phyloP scores from a whole-genome alignment of 305 asterid genomes.

The Fraxinus velutina region DNA sequence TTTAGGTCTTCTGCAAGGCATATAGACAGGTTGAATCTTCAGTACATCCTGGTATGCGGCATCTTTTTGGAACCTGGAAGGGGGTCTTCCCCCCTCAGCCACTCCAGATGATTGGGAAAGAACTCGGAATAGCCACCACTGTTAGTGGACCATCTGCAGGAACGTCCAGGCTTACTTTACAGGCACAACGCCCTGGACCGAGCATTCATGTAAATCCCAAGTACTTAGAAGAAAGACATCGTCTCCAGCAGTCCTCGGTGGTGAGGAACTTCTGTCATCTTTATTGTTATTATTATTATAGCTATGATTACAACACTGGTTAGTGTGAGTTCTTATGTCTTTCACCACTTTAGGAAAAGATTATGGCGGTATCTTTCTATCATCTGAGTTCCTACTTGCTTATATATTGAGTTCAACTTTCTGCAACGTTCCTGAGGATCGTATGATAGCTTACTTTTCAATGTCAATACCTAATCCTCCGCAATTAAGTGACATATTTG shows the following conservation, averaged over 20 bases:
- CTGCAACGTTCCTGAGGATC: not conserved
- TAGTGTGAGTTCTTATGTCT: not conserved
- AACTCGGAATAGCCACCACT: conserved; percentile 48
- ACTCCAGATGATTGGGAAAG: too few species aligned
- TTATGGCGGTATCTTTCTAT: not conserved
- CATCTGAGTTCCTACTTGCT: not conserved
- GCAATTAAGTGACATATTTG: not conserved
- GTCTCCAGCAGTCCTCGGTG: conserved; percentile 52
- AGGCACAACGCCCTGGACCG: conserved; percentile 67
- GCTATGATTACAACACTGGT: not conserved
- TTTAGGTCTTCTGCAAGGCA: conserved; percentile 86
- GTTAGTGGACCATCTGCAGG: conserved; percentile 61
- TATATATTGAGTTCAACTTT: not conserved
- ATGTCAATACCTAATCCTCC: not conserved
- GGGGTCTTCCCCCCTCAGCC: too few species aligned
- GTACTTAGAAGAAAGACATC: conserved; percentile 84
- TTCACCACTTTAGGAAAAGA: not conserved
- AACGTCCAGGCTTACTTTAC: conserved; percentile 56
- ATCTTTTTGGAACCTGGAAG: conserved; percentile 80
- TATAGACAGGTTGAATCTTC: conserved; percentile 85
- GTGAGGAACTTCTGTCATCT: conserved; percentile 36
- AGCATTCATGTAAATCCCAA: conserved; percentile 95
- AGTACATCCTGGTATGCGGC: conserved; percentile 77
- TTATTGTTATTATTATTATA: not conserved
- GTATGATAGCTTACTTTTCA: not conserved